Percentiles rank a stretch among this genome's conserved stretches.
Evolutionary conservation across 2,329 filamentous ascomycete genomes (phyloP).

Genomic region (Zelopaecilomyces penicillatus): DNA sequence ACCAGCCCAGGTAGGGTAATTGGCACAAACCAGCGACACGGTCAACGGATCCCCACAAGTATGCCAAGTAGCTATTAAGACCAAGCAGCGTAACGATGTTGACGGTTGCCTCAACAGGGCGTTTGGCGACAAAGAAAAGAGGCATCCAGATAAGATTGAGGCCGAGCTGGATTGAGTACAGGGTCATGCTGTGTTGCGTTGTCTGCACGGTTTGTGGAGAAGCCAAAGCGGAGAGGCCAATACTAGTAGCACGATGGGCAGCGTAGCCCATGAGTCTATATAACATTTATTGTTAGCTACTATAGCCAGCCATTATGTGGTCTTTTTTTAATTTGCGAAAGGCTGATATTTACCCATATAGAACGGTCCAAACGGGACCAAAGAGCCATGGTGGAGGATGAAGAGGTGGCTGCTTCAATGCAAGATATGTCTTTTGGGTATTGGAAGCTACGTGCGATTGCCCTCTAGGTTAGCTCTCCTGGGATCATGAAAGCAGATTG

Average conservation of each 20-base stretch:
- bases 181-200: slow-evolving; percentile 61
- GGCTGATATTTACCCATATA: slow-evolving; percentile 43
- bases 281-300: not conserved
- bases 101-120: slow-evolving; percentile 63
- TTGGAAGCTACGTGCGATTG: slow-evolving; percentile 35
- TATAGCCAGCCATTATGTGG: too few relatives aligned
- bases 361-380: slow-evolving; percentile 55
- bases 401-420: slow-evolving; percentile 59
- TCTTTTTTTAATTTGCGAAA: slow-evolving; percentile 2
- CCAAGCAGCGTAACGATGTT: slow-evolving; percentile 69
- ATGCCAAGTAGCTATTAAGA: slow-evolving; percentile 64
- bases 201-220: slow-evolving; percentile 45
- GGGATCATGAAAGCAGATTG: not conserved
- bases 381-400: slow-evolving; percentile 54
- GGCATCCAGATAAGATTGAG: slow-evolving; percentile 89
- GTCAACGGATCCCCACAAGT: slow-evolving; percentile 70
- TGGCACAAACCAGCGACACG: slow-evolving; percentile 63
- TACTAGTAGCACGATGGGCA: slow-evolving; percentile 65
- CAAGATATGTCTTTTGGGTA: slow-evolving; percentile 53
- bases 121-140: slow-evolving; percentile 74
- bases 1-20: slow-evolving; percentile 77
- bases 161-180: slow-evolving; percentile 80
- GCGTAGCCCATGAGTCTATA: slow-evolving; percentile 73
- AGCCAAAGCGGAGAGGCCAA: slow-evolving; percentile 50
- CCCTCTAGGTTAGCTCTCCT: not conserved